Base-by-base conservation (phyloP, 2,329 filamentous ascomycete genomes). In the Talaromyces pinophilus region DNA sequence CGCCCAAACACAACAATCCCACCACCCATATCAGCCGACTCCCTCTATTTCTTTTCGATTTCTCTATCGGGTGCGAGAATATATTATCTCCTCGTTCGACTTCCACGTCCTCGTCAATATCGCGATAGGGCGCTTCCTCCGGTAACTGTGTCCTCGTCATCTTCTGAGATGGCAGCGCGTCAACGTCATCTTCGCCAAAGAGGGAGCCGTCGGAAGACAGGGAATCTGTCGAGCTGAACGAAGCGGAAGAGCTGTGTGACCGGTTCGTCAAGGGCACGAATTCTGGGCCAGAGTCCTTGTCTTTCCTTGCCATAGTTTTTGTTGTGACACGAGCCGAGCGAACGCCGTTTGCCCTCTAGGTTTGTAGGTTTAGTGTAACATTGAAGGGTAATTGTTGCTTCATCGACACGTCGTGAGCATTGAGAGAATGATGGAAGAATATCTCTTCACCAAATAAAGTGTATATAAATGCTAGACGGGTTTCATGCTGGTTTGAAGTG, bases 11-110 rank as follows among this genome's bases (percentile, higher is more conserved):
- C 40, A 83, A 72, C n/a, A 76, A 59, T 7, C 76, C 72, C 30
- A 83, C 67, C 6, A 75, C 65, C 80, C 80, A 82, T 48, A 83
- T 70, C 48, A 79, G 65, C 44, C 75, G 75, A 35, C 75, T 74
- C 35, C 76, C 71, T n/a, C 76, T 75, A 68, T 67, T 76, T 25
- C 71, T 68, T 3, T 75, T 71, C 0, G 67, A 38, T 63, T 75
- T 76, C 62, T 72, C 68, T 15, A 59, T 74, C 7, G 69, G 67
- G 1, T 64, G 64, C 1, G 69, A 63, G 6, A 75, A 65, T 13
- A 77, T 70, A 8, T 73, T 72, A 57, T 76, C 71, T 25, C 73
- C 70, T 10, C 67, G 15, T 4, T 68, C 71, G 15, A 64, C 35
- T 8, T 76, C 73, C n/a, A 71, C 77, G 57, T 76, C 75, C 67